Base-by-base conservation (phyloP, 345 rosid genomes). In the Camelina hispida region DNA sequence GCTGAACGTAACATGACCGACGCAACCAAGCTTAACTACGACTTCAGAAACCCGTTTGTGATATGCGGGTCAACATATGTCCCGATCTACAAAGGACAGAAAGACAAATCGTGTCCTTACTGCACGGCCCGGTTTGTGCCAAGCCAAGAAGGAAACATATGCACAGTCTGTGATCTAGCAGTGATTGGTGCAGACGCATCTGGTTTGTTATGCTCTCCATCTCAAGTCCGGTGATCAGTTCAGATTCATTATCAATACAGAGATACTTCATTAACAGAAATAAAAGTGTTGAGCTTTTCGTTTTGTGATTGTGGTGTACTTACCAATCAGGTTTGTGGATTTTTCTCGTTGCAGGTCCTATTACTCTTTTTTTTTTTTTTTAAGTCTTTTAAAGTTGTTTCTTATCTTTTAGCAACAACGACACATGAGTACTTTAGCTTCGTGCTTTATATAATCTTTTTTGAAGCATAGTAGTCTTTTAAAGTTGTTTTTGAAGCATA, bases 161-260 rank as follows among this genome's bases (percentile, higher is more conserved):
- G 99, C 75, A 54, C 84, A 0, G 95, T 90, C 5, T 90, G 96
- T 77, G 93, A 90, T 78, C 88, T 92, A 71, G 89, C 96, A 7
- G 89, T 85, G 14, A 81, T 94, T 3, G 97, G 98, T 7, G 91
- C 95, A 66, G 97, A 93, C 79, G 97, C 98, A 48, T 94, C 97
- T 2, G 98, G 98, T 42, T 76, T 94, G 85, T 81, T 89, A 4
- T 90, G 98, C 71, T 94, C 96, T 74, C 88, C 91, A n/a, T 79
- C 98, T 50, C 98, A 87, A 79, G 79, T 86, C 22, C 87, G 93
- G 54, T 88, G 83, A 88, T 16, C 71, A 48, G 18, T 12, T 55
- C 64, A 58, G 15, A 68, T 37, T 66, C 66, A 69, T 62, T 15
- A 15, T 56, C 61, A 46, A 16, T 28, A 58, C 25, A 16, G 43